These are phyloP conservation scores for Falciphora oryzae DNA, from an alignment of 2,329 filamentous ascomycete species.

Conservation along the genomic window DNA sequence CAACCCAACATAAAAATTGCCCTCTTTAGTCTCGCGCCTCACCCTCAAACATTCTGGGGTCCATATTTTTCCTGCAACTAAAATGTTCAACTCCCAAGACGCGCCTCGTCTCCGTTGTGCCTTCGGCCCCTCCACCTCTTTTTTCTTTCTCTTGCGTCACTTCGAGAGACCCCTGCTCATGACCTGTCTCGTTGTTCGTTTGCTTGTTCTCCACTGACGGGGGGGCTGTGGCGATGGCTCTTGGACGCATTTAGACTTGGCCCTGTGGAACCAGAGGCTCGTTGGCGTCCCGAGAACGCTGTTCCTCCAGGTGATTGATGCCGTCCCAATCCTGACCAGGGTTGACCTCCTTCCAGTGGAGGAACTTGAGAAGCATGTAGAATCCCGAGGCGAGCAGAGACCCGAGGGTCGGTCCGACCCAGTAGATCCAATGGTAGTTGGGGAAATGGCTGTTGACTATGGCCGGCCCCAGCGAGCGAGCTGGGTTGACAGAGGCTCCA, in stretches of 20 bases:
- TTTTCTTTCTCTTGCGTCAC: background rate
- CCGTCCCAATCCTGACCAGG: constrained; percentile 37
- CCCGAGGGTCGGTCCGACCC: constrained; percentile 47
- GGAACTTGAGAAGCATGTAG: constrained; percentile 43
- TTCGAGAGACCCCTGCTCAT: background rate
- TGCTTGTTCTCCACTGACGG: background rate
- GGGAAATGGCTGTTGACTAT: constrained; percentile 9
- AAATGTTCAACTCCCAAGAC: background rate
- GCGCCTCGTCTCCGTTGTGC: background rate
- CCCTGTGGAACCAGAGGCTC: constrained; percentile 3
- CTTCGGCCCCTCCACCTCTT: background rate
- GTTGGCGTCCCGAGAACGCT: background rate
- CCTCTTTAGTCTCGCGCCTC: background rate
- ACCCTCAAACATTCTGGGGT: background rate
- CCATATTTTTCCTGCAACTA: background rate
- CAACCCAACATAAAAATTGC: background rate
- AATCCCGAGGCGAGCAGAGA: constrained; percentile 40
- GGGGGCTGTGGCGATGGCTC: background rate
- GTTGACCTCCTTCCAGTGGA: constrained; percentile 47
- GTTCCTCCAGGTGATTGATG: background rate
- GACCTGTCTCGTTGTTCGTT: background rate
- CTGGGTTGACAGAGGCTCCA: constrained; percentile 13
- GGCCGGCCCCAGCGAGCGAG: constrained; percentile 10
- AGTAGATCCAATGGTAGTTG: constrained; percentile 44
- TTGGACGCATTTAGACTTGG: background rate